These are phyloP conservation scores for Cyberlindnera maritima DNA, from an alignment of 805 yeast genomes.

Conservation along the genomic window DNA sequence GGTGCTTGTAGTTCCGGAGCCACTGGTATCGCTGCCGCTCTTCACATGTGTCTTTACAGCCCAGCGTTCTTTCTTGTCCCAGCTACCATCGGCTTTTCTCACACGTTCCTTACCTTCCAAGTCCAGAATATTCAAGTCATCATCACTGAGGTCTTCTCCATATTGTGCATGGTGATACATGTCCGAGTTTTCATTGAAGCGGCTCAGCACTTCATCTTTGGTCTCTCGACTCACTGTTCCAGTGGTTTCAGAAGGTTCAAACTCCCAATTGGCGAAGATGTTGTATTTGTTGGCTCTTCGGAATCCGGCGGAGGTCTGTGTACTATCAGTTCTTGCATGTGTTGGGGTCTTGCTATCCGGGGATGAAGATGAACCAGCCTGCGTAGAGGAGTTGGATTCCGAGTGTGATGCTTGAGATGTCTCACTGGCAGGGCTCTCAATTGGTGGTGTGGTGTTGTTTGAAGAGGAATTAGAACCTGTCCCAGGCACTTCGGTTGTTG, in stretches of 20 bases:
- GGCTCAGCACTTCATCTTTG: neutral
- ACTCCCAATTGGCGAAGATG: neutral
- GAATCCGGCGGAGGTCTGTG: neutral
- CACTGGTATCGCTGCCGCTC: neutral
- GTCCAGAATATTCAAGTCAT: slow-evolving; percentile 12
- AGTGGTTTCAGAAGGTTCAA: neutral
- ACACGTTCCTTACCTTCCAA: slow-evolving; percentile 1
- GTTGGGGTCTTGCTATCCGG: neutral
- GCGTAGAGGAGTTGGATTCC: neutral
- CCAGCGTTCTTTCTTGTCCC: slow-evolving; percentile 1
- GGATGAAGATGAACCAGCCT: neutral
- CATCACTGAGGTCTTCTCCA: slow-evolving; percentile 15
- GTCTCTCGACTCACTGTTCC: neutral
- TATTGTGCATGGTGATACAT: slow-evolving; percentile 15
- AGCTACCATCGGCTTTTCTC: neutral
- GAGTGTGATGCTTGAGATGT: neutral
- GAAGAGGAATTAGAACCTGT: no score
- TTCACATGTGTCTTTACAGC: neutral
- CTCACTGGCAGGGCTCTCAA: no score
- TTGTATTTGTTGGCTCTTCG: neutral
- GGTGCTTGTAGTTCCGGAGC: neutral
- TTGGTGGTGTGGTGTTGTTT: no score
- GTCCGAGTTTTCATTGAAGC: slow-evolving; percentile 7
- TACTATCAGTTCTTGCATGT: neutral
- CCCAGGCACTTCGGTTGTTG: no score